Base-by-base conservation (phyloP, 1,139 yeast species). In the Taiozyma onychis region DNA sequence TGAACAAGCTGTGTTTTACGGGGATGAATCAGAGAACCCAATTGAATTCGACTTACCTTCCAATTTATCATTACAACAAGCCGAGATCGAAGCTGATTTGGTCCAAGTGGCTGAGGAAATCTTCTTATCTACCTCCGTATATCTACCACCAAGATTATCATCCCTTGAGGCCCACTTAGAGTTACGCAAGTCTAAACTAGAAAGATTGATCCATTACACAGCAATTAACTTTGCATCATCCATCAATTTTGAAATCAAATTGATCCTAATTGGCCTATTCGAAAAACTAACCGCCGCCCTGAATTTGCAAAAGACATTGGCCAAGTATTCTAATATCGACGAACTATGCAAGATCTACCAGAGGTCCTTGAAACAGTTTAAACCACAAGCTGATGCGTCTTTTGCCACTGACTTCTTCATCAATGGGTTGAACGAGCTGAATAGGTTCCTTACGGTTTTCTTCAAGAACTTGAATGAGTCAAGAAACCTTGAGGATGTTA, bases 1-100 rank as follows among this genome's bases (percentile, higher is more conserved):
- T 28, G 95, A 86, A 59, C 97, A 90, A 66, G 96, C 89, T 0
- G 79, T 90, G 1, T 85, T 82, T 59, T 72, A 73, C 49, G 67
- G 70, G 2, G 63, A 63, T 5, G 65, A 61, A 21, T 48, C 50
- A 34, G 61, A 48, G 59, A 80, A 70, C 46, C 86, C 79, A 52
- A 63, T 90, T 28, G 79, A 81, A 43, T 89, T 88, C 64, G 76
- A 78, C 57, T 64, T 78, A 44, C 69, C 76, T 16, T 59, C 67
- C 16, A 73, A 69, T 32, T 59, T 61, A 7, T 63, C 59, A 3
- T 58, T 66, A 48, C 68, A 73, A 13, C 58, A 63, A 2, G 70
- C 71, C 7, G 70, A 70, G 4, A 66, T 83, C 11, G 76, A 76
- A 51, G 58, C 64, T 3, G 88, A 90, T 13, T 66, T 85, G 6